A percentile compares a stretch with the other conserved stretches of the same genome.
Evolutionary conservation across 305 asterid genomes (phyloP).

Genomic region (Plantago rigida): DNA sequence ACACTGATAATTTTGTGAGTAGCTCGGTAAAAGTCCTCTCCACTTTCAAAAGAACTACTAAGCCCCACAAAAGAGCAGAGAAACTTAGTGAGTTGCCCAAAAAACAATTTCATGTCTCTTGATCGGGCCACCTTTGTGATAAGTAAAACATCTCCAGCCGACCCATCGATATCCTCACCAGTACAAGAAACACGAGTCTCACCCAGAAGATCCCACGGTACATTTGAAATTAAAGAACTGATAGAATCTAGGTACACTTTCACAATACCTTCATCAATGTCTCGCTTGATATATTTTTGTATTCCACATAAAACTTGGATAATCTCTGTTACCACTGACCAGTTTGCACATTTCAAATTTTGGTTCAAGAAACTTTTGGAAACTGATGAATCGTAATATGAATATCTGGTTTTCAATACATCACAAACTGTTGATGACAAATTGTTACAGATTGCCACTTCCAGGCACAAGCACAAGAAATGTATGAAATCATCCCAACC

Average conservation of each 20-base stretch:
- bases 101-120: conserved; percentile 34
- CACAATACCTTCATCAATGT: conserved; percentile 32
- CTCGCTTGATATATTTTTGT: conserved; percentile 50
- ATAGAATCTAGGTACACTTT: conserved; percentile 38
- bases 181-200: conserved; percentile 25
- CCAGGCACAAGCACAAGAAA: conserved; percentile 50
- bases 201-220: conserved; percentile 45
- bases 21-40: conserved; percentile 28
- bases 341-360: conserved; percentile 39
- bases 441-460: conserved; percentile 33
- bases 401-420: conserved; percentile 25
- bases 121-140: conserved; percentile 24
- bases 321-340: conserved; percentile 42
- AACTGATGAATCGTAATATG: conserved; percentile 27
- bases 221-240: conserved; percentile 36
- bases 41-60: conserved; percentile 31
- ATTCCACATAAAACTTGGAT: conserved; percentile 50
- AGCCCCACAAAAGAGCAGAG: conserved; percentile 50
- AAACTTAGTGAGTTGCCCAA: conserved; percentile 58
- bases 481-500: conserved; percentile 52
- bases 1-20: conserved; percentile 36
- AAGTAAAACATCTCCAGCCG: conserved; percentile 26
- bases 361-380: conserved; percentile 30
- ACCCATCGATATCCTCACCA: conserved; percentile 27
- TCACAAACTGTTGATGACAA: conserved; percentile 27